Evolutionary conservation across 768 basidiomycete genomes (phyloP).

Genomic region (Thelephora ganbajun): DNA sequence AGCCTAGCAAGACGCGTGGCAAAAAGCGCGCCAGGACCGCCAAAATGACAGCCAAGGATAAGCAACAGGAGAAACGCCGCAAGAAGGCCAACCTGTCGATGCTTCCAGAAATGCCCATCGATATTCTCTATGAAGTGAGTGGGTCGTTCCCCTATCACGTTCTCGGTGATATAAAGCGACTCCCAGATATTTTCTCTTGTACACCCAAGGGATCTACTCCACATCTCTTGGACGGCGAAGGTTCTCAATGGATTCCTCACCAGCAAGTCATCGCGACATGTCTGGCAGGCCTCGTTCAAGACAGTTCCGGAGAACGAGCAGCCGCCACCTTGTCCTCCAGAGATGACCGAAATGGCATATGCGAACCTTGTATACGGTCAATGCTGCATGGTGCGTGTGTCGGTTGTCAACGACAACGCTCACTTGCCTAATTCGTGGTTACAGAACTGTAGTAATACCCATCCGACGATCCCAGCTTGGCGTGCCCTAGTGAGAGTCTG

Average conservation of each 20-base stretch:
- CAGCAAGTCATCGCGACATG: conserved; percentile 1
- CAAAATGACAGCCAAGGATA: too few relatives aligned
- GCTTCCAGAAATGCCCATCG: background rate
- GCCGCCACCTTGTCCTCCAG: conserved; percentile 8
- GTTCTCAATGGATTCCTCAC: conserved; percentile 7
- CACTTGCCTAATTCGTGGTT: too few relatives aligned
- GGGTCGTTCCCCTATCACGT: background rate
- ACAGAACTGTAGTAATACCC: too few relatives aligned
- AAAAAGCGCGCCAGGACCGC: too few relatives aligned
- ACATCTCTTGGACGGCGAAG: conserved; percentile 7
- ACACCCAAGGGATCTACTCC: conserved; percentile 9
- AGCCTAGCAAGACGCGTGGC: too few relatives aligned
- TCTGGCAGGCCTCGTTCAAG: conserved; percentile 7
- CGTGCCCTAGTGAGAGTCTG: too few relatives aligned
- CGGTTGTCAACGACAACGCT: too few relatives aligned
- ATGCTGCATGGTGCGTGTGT: too few relatives aligned
- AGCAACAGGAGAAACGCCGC: background rate
- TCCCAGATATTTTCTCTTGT: conserved; percentile 6
- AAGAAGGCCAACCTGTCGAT: background rate
- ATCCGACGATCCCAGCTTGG: too few relatives aligned
- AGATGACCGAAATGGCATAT: conserved; percentile 8
- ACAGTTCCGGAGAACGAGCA: conserved; percentile 1
- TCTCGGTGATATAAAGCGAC: background rate
- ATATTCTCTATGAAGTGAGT: background rate
- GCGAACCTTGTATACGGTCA: background rate